Base-by-base conservation (phyloP, 2,329 filamentous ascomycete species). In the Fusarium sp. region DNA sequence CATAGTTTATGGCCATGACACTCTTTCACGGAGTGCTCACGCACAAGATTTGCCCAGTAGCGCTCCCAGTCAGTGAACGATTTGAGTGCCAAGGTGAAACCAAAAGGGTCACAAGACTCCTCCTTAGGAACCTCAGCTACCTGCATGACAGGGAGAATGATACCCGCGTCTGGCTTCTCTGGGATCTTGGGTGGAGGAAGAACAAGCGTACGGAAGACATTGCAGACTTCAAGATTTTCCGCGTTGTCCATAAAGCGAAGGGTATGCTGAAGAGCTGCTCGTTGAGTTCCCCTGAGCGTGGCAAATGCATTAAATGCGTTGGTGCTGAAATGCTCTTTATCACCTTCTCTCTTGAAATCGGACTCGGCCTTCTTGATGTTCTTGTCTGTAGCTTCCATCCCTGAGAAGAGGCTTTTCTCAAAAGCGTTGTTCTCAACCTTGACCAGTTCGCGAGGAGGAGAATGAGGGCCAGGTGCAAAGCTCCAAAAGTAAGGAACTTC, bases 201-300 rank as follows among this genome's bases (percentile, higher is more conserved):
- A 8, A 80, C 68, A 11, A 82, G 70, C 1, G 76, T 76, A 24
- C 76, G 76, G 74, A 77, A 81, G 4, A 76, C 73, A 4, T 75
- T 78, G 56, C 77, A 75, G 38, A 78, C 71, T 8, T 71, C 65
- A 40, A 68, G 70, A 54, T 82, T 82, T 71, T 82, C 81, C 6
- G 54, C 36, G 54, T 71, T 79, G 28, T 74, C 72, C 45, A 83
- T 77, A 14, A 75, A 62, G 39, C 78, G 77, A 30, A 85, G 75
- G 19, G 76, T 77, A 28, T 78, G 77, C 65, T 85, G 82, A 21
- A 85, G 72, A 19, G 78, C 83, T 9, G 82, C 83, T 43, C 83
- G 80, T 40, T 79, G 77, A 53, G 76, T 77, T 2, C 82, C 83
- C 12, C 81, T 80, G 50, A 80, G 77, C 4, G 49, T 53, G 3